phyloP scores from a whole-genome alignment of 495 filamentous ascomycete species.

The Talaromyces liani region DNA sequence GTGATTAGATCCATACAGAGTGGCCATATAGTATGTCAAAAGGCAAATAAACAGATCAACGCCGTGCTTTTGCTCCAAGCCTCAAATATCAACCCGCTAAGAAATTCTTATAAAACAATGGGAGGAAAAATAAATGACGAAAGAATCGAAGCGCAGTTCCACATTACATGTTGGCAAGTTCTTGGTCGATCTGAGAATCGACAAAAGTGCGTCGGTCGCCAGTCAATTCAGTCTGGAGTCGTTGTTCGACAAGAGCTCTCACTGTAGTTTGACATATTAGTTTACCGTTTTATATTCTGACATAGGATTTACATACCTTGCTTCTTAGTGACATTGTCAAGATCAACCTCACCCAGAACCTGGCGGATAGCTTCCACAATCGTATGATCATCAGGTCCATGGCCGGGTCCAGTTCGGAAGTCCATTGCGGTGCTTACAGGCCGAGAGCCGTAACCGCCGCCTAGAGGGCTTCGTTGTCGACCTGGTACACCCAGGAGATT shows the following conservation, averaged over 20 bases:
- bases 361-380: conserved; percentile 78
- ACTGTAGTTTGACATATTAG: conserved; percentile 35
- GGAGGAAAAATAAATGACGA: conserved; percentile 9
- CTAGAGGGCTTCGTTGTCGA: conserved; percentile 48
- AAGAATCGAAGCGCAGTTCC: conserved; percentile 4
- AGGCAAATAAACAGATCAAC: conserved; percentile 14
- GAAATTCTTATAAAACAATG: conserved; percentile 11
- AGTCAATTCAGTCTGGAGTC: conserved; percentile 75
- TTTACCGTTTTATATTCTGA: not conserved
- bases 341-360: conserved; percentile 81
- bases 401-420: conserved; percentile 54
- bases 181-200: conserved; percentile 85
- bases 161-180: conserved; percentile 84
- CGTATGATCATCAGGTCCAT: conserved; percentile 59
- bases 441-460: conserved; percentile 38
- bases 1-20: conserved; percentile 1
- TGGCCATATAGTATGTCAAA: conserved; percentile 7
- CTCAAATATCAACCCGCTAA: conserved; percentile 11
- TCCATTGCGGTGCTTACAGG: conserved; percentile 61
- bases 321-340: conserved; percentile 97
- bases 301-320: conserved; percentile 48
- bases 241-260: conserved; percentile 81
- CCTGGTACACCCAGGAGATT: conserved; percentile 46
- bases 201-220: conserved; percentile 79
- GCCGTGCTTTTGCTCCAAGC: conserved; percentile 7